Base-by-base conservation (phyloP, 2,329 filamentous ascomycete species). In the Aspergillus sergii region DNA sequence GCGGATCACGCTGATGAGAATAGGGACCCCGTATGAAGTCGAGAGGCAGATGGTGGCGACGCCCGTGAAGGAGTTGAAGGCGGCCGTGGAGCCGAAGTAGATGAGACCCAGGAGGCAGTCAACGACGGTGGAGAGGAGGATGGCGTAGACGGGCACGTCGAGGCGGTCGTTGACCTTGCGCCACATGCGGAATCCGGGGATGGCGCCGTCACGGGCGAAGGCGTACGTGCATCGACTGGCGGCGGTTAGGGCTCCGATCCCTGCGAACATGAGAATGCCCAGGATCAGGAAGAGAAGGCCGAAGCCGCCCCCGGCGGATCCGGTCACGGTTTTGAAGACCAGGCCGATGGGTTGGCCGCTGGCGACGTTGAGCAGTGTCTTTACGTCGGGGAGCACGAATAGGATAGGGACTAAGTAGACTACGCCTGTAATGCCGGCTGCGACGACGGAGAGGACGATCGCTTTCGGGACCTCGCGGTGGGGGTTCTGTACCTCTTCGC, bases 1-100 rank as follows among this genome's bases (percentile, higher is more conserved):
- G 19, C 89, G 86, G 1, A 93, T 69, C 3, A 94, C 79, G 12
- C 85, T 90, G 62, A 94, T 88, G 12, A 93, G 78, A 60, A 94
- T 92, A 0, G 91, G 91, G 19, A 93, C 83, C 16, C 89, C 90
- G 75, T 94, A 94, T 0, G 89, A 92, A 4, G 88, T 88, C 0
- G 88, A 90, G 0, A 94, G 84, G 67, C 90, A 93, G 73, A 94
- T 93, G 5, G 91, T 93, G 1, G 91, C 91, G 1, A 93, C 90
- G 32, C 91, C 90, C 0, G 91, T 93, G 76, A 94, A 93, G 11
- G 88, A 89, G 81, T 90, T 91, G 80, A 94, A 94, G 0, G 91
- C 91, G 0, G 90, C 89, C 0, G 86, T 85, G 1, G 88, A 91
- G 11, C 91, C 91, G 67, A 94, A 92, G 79, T 92, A 94, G 76